These are phyloP conservation scores for Cryphonectria nitschkei DNA, from an alignment of 2,329 filamentous ascomycete species.

Conservation along the genomic window DNA sequence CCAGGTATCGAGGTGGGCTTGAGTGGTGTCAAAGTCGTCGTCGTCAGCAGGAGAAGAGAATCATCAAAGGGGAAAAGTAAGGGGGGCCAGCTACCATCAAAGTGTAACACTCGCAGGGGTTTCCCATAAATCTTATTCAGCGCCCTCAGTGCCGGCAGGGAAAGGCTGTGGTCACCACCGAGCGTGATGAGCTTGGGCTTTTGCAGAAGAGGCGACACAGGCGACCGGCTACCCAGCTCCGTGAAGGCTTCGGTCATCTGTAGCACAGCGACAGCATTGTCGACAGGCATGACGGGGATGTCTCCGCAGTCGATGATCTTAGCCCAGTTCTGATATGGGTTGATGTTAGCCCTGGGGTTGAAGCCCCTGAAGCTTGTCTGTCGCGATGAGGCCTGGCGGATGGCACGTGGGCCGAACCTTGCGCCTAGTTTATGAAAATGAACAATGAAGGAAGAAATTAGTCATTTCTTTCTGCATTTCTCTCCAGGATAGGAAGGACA, in stretches of 20 bases:
- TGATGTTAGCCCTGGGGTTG: slow-evolving; percentile 81
- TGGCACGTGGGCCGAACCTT: slow-evolving; percentile 85
- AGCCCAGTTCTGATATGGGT: slow-evolving; percentile 82
- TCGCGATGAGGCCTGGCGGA: slow-evolving; percentile 79
- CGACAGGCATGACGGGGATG: slow-evolving; percentile 83
- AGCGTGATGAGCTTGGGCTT: slow-evolving; percentile 67
- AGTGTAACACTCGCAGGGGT: slow-evolving; percentile 72
- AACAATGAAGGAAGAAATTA: not conserved
- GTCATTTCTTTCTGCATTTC: not conserved
- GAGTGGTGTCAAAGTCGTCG: slow-evolving; percentile 26
- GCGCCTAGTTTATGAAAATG: slow-evolving; percentile 50
- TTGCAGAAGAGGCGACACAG: slow-evolving; percentile 39
- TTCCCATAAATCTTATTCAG: slow-evolving; percentile 64
- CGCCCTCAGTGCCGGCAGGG: slow-evolving; percentile 70
- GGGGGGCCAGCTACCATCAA: slow-evolving; percentile 56
- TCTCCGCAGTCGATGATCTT: slow-evolving; percentile 87
- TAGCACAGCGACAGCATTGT: slow-evolving; percentile 77
- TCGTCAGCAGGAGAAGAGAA: not conserved
- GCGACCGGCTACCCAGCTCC: slow-evolving; percentile 59
- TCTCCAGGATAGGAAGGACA: no score
- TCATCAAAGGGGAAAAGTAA: no score
- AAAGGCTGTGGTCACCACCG: slow-evolving; percentile 74
- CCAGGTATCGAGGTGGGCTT: slow-evolving; percentile 79
- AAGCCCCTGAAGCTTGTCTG: slow-evolving; percentile 81
- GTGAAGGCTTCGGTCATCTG: slow-evolving; percentile 85